phyloP scores from a whole-genome alignment of 2,329 filamentous ascomycete genomes.

The Penicillium hordei region DNA sequence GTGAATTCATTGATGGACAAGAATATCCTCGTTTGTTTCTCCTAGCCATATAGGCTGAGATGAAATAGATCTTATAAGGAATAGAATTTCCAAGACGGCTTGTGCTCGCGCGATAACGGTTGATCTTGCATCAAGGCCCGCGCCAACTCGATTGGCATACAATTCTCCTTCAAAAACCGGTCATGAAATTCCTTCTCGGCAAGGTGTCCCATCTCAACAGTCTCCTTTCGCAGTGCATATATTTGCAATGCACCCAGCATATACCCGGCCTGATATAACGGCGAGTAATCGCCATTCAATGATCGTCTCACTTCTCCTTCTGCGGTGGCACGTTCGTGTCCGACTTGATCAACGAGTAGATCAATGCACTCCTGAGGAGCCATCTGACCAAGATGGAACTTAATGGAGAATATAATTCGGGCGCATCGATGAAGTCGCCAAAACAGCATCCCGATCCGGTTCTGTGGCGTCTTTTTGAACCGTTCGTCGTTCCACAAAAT shows the following conservation, averaged over 20 bases:
- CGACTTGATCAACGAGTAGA: slow-evolving; percentile 56
- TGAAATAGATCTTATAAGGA: not conserved
- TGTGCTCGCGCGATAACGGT: slow-evolving; percentile 46
- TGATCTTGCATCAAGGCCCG: slow-evolving; percentile 50
- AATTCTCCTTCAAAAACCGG: slow-evolving; percentile 50
- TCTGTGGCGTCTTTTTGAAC: slow-evolving; percentile 53
- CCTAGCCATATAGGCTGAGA: not conserved
- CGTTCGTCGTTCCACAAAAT: slow-evolving; percentile 56
- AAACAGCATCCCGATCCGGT: slow-evolving; percentile 59
- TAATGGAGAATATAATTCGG: slow-evolving; percentile 56
- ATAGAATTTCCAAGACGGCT: slow-evolving; percentile 55
- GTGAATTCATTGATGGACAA: not conserved
- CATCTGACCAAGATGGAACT: slow-evolving; percentile 59
- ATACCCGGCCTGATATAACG: slow-evolving; percentile 61
- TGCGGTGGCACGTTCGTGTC: slow-evolving; percentile 60
- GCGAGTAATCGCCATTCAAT: slow-evolving; percentile 41
- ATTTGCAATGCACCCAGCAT: slow-evolving; percentile 61
- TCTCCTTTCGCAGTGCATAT: slow-evolving; percentile 52
- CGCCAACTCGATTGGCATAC: slow-evolving; percentile 28
- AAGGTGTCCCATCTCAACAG: slow-evolving; percentile 42
- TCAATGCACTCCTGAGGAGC: slow-evolving; percentile 57
- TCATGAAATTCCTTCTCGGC: slow-evolving; percentile 60
- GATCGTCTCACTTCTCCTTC: slow-evolving; percentile 61
- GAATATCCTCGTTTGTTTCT: not conserved
- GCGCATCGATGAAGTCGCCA: slow-evolving; percentile 64